Conservation (phyloP, 306 rosid species). For the Inga laurina region DNA sequence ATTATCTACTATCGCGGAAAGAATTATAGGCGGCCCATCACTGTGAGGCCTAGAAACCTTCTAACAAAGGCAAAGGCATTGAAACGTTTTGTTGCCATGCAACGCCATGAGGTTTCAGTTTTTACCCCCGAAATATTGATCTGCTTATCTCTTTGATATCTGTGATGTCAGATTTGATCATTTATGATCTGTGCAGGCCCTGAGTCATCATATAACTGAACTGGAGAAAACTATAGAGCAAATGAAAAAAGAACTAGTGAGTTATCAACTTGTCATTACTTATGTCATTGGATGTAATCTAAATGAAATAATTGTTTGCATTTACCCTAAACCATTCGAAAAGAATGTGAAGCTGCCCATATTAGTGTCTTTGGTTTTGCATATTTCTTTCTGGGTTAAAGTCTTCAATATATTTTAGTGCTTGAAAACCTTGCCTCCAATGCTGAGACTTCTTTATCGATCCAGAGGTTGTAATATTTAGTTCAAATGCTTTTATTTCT, state of each 20-base stretch:
- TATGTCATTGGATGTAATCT: not conserved
- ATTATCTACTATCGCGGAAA: constrained; percentile 95
- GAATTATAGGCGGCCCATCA: constrained; percentile 79
- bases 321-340: not conserved
- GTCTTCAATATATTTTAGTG: not conserved
- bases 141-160: constrained; percentile 12
- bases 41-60: constrained; percentile 81
- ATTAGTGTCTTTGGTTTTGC: not conserved
- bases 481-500: constrained; percentile 16
- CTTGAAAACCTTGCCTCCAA: constrained; percentile 20
- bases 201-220: constrained; percentile 85
- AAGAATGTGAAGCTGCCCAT: not conserved
- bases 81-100: constrained; percentile 85
- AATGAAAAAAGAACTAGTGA: constrained; percentile 80
- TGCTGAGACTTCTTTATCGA: not conserved
- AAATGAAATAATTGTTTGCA: constrained; percentile 20
- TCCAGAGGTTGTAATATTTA: not conserved
- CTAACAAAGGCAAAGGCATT: constrained; percentile 89
- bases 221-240: constrained; percentile 67
- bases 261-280: constrained; percentile 37
- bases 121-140: not conserved
- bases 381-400: not conserved
- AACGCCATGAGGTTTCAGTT: constrained; percentile 80
- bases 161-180: constrained; percentile 36
- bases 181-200: constrained; percentile 64